A percentile compares a stretch with the other conserved stretches of the same genome.
These are phyloP conservation scores for Taphrina pruni DNA, from an alignment of 1,139 yeast species.

Conservation along the genomic window DNA sequence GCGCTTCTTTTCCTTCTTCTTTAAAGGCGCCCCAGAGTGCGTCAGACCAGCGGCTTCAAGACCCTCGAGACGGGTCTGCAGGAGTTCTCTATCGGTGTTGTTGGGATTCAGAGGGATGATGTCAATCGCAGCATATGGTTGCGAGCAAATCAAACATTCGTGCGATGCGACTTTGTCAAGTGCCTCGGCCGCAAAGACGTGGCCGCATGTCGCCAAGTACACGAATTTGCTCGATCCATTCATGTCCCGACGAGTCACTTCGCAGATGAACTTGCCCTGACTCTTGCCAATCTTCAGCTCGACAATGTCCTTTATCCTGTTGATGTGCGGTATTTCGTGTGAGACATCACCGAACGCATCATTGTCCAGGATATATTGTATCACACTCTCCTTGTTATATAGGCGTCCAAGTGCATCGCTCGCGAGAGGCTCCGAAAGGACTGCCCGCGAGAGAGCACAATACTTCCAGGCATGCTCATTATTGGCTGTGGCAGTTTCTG, in stretches of 20 bases:
- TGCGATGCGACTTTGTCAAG: conserved; percentile 50
- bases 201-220: conserved; percentile 63
- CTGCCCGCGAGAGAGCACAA: conserved; percentile 56
- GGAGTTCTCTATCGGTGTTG: conserved; percentile 48
- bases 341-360: conserved; percentile 50
- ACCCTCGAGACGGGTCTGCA: conserved; percentile 53
- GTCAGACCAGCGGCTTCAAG: conserved; percentile 54
- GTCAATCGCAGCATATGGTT: conserved; percentile 48
- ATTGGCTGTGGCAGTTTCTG: conserved; percentile 47
- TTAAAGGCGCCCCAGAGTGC: conserved; percentile 59
- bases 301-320: conserved; percentile 60
- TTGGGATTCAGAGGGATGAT: conserved; percentile 55
- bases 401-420: conserved; percentile 74
- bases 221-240: conserved; percentile 54
- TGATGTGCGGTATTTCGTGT: conserved; percentile 56
- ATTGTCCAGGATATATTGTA: conserved; percentile 62
- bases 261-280: conserved; percentile 58
- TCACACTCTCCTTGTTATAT: conserved; percentile 70
- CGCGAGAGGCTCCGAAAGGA: conserved; percentile 61
- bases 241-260: conserved; percentile 57
- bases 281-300: conserved; percentile 53
- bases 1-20: conserved; percentile 52
- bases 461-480: conserved; percentile 54
- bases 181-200: conserved; percentile 58
- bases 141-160: conserved; percentile 30